Conservation (phyloP, 2,329 filamentous ascomycete genomes). For the Madurella mycetomatis region DNA sequence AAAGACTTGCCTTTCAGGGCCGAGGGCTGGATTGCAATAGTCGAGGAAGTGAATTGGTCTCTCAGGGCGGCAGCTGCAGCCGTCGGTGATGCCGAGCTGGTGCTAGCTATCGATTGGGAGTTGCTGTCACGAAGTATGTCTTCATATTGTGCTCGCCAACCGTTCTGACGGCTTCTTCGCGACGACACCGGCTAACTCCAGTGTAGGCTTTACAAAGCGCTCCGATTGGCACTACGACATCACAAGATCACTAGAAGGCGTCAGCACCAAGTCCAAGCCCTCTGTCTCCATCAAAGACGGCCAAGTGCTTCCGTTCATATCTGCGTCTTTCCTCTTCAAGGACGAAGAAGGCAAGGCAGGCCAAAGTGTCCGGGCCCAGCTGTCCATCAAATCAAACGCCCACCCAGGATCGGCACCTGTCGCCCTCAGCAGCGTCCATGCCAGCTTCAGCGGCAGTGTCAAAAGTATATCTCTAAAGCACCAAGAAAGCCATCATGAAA, state of each 20-base stretch:
- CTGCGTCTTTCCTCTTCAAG: slow-evolving; percentile 51
- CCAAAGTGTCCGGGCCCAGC: slow-evolving; percentile 53
- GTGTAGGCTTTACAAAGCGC: slow-evolving; percentile 49
- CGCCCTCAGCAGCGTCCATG: slow-evolving; percentile 45
- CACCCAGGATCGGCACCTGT: slow-evolving; percentile 49
- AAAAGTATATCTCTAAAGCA: slow-evolving; percentile 52
- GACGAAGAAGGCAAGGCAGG: slow-evolving; percentile 57
- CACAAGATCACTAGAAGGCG: slow-evolving; percentile 49
- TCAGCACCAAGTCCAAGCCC: slow-evolving; percentile 43
- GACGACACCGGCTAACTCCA: slow-evolving; percentile 3
- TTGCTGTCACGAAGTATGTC: slow-evolving; percentile 55
- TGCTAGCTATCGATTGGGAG: slow-evolving; percentile 63
- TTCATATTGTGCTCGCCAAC: slow-evolving; percentile 4
- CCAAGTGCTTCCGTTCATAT: slow-evolving; percentile 29
- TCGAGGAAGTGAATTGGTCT: slow-evolving; percentile 59
- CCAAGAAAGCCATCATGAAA: slow-evolving; percentile 20
- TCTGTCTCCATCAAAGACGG: slow-evolving; percentile 49
- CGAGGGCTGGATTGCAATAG: slow-evolving; percentile 57
- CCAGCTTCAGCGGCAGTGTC: slow-evolving; percentile 56
- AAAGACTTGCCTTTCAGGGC: slow-evolving; percentile 50
- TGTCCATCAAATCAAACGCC: slow-evolving; percentile 54
- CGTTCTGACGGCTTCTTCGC: background rate
- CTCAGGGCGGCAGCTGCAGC: slow-evolving; percentile 53
- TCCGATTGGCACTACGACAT: slow-evolving; percentile 60
- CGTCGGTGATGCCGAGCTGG: slow-evolving; percentile 49